Evolutionary conservation across 441 rosid genomes (phyloP).

Genomic region (Corymbia calophylla): DNA sequence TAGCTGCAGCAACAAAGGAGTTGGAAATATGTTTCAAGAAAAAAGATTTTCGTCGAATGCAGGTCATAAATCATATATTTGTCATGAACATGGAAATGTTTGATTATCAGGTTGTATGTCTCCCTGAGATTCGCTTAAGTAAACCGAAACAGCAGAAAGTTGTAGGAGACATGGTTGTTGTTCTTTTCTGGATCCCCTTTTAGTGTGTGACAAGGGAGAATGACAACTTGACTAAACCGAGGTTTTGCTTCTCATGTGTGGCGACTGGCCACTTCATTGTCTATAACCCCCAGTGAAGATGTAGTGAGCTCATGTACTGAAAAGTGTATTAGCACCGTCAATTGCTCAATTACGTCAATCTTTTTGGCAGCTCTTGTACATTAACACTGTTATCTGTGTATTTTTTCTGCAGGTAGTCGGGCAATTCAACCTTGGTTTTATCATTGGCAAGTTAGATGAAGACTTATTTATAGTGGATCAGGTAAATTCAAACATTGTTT

Average conservation of each 20-base stretch:
- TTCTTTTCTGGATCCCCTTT: neutral
- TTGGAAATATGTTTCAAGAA: slow-evolving; percentile 83
- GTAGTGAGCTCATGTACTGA: neutral
- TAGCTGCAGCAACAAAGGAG: slow-evolving; percentile 87
- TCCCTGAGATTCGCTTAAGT: neutral
- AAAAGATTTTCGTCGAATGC: slow-evolving; percentile 85
- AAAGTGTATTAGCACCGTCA: neutral
- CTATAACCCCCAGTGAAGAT: neutral
- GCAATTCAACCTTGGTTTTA: slow-evolving; percentile 97
- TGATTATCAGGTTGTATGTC: neutral
- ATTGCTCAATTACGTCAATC: neutral
- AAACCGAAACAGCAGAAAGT: neutral
- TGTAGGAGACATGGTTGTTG: neutral
- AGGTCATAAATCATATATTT: slow-evolving; percentile 35
- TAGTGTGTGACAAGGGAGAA: neutral
- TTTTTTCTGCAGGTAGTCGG: slow-evolving; percentile 63
- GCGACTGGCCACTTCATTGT: neutral
- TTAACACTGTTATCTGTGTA: neutral
- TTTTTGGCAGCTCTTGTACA: neutral
- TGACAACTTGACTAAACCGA: neutral
- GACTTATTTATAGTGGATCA: slow-evolving; percentile 98
- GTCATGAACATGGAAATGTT: neutral
- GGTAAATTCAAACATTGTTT: slow-evolving; percentile 32
- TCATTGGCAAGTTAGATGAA: slow-evolving; percentile 80
- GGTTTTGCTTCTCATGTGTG: neutral